Evolutionary conservation across 2,329 filamentous ascomycete genomes (phyloP), one percentile per base, ranked within the genome.

Genomic region (Aspergillus spinulosporus): DNA sequence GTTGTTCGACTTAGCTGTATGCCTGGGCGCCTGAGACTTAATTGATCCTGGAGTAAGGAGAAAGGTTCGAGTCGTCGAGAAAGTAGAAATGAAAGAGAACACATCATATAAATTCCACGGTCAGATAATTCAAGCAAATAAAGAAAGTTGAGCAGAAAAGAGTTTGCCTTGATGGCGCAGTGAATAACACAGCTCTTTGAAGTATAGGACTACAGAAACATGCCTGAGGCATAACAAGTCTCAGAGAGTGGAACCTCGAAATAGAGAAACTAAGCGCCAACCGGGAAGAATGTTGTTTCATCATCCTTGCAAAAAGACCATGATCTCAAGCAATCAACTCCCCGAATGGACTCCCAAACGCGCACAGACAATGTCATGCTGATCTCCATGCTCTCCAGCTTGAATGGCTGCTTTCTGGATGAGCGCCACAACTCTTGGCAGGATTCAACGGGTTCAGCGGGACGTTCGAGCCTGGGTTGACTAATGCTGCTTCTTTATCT

Each of bases 141-240:
- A 21, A 26, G 44, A 14, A 29, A 37, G 3, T 6, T n/a, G 29
- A n/a, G 28, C 21, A 21, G 21, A 21, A 21, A 21, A 21, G 21
- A 21, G 21, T 21, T 21, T 21, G 21, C 21, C 21, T 21, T 21
- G 14, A 14, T 26, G 46, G n/a, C 28, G 32, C 14, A 49, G 45
- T 37, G 45, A 48, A 37, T 37, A 44, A 44, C 9, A 12, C 42
- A 28, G 42, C 11, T 44, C 42, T 45, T 45, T 21, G 26, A 15
- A 47, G 32, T 37, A 37, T 5, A 39, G 21, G 21, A 21, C 21
- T 21, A 21, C 14, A n/a, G 29, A 26, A 37, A 37, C 40, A 3
- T 47, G 52, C 52, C 52, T 58, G 37, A 58, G 52, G 44, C 51
- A 52, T 2, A 11, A 32, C 40, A 11, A 7, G 14, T 3, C 29